phyloP scores from a whole-genome alignment of 345 rosid genomes.

The Brassica carinata region DNA sequence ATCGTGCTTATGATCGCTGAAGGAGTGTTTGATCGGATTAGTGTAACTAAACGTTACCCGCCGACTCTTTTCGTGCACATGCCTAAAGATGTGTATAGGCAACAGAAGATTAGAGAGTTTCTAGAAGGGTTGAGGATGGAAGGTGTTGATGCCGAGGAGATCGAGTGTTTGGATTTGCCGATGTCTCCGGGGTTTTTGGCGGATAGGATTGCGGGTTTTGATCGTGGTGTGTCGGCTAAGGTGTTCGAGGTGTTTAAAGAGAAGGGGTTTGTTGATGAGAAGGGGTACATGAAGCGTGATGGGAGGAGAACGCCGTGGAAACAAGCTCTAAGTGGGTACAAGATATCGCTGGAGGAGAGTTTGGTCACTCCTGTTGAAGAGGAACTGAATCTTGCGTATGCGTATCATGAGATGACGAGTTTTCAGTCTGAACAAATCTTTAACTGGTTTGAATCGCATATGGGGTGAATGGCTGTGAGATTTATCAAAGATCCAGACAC shows the following conservation, averaged over 20 bases:
- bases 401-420: conserved; percentile 96
- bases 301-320: conserved; percentile 76
- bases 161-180: conserved; percentile 71
- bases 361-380: conserved; percentile 75
- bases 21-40: conserved; percentile 69
- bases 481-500: too few relatives aligned
- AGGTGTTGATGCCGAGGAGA: conserved; percentile 76
- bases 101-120: conserved; percentile 62
- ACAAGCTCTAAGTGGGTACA: conserved; percentile 47
- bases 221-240: conserved; percentile 49
- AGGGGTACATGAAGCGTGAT: conserved; percentile 76
- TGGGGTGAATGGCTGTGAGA: conserved; percentile 48
- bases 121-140: conserved; percentile 54
- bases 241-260: conserved; percentile 57
- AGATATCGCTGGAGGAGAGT: conserved; percentile 46
- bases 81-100: conserved; percentile 76
- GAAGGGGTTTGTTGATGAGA: conserved; percentile 65
- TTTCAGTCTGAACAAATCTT: conserved; percentile 78
- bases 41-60: conserved; percentile 55
- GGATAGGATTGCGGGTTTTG: conserved; percentile 68
- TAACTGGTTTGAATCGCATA: conserved; percentile 87
- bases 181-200: conserved; percentile 55
- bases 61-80: conserved; percentile 90
- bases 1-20: conserved; percentile 83
- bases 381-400: conserved; percentile 90